A percentile compares a stretch with the other conserved stretches of the same genome.
Evolutionary conservation across 1,139 yeast genomes (phyloP).

Genomic region (Casaregolazyma lundiana): DNA sequence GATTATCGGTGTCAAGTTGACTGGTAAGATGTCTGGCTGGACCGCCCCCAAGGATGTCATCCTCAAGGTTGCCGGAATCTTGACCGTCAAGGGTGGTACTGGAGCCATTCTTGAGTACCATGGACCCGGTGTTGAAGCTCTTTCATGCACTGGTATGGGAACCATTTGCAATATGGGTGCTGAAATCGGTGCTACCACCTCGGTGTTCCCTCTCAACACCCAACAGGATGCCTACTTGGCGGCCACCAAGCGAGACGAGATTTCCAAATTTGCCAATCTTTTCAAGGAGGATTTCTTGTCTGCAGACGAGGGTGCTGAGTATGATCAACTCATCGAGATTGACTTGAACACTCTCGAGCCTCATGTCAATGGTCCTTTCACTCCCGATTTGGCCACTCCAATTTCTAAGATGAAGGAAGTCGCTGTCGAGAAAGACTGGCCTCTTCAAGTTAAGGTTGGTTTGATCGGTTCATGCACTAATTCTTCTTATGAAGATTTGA

Average conservation of each 20-base stretch:
- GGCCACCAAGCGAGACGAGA: slow-evolving; percentile 48
- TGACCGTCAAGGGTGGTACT: slow-evolving; percentile 97
- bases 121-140: slow-evolving; percentile 82
- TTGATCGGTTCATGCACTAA: slow-evolving; percentile 97
- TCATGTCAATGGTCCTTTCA: slow-evolving; percentile 97
- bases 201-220: slow-evolving; percentile 90
- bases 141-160: slow-evolving; percentile 98
- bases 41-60: slow-evolving; percentile 94
- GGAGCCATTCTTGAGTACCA: slow-evolving; percentile 93
- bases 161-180: slow-evolving; percentile 99
- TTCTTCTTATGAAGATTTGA: slow-evolving; percentile 96
- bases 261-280: slow-evolving; percentile 16
- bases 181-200: slow-evolving; percentile 97
- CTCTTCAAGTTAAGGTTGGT: slow-evolving; percentile 82
- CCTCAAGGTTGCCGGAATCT: slow-evolving; percentile 78
- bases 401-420: slow-evolving; percentile 87
- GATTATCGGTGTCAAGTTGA: slow-evolving; percentile 82
- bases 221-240: slow-evolving; percentile 76
- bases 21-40: slow-evolving; percentile 88
- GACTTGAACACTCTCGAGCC: slow-evolving; percentile 96
- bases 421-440: slow-evolving; percentile 89
- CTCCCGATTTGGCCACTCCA: slow-evolving; percentile 98
- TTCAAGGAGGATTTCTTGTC: slow-evolving; percentile 57
- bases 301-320: slow-evolving; percentile 93
- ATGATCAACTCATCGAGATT: slow-evolving; percentile 93